Base-by-base conservation (phyloP, 73 alveolate genomes). In the Urostyla sp. region DNA sequence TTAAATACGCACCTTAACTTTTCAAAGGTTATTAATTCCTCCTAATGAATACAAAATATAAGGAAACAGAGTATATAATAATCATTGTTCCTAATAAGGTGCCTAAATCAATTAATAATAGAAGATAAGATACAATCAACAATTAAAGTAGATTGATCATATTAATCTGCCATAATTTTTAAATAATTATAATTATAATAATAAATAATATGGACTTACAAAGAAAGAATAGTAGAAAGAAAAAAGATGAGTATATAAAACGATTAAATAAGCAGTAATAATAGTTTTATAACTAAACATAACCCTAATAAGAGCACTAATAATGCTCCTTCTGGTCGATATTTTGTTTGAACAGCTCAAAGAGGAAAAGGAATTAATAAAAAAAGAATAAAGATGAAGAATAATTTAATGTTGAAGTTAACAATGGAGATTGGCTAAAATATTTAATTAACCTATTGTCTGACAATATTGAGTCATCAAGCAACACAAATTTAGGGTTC, bases 21-120 rank as follows among this genome's bases (percentile, higher is more conserved):
- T 66, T 66, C 28, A 66, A 24, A 37, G 80, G 80, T 24, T 66
- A 40, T 18, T 66, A 45, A 13, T 66, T 18, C 30, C 63, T 66
- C 27, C 80, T 37, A 1, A 66, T 54, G 6, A 66, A 48, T 7
- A 66, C 20, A 54, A 45, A 43, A 28, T 40, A 66, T 8, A 66
- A 3, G 46, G 57, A 18, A n/a, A 45, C 80, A 24, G 80, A 66
- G 26, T 66, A 66, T 6, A 66, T 16, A 7, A 66, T 49, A 43
- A 66, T 20, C 5, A 66, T 21, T 48, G 44, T 1, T 15, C 37
- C 15, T 11, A 66, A 63, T 34, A 66, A 45, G 43, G 44, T 32
- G 20, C n/a, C 80, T 59, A 59, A 13, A 59, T 15, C 6, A 8
- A 15, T 8, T 56, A 13, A 11, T n/a, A 51, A 27, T 5, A 8